A percentile compares a stretch with the other conserved stretches of the same genome.
Conservation (phyloP, 148 eudicot genomes). For the Rhododendron molle region DNA sequence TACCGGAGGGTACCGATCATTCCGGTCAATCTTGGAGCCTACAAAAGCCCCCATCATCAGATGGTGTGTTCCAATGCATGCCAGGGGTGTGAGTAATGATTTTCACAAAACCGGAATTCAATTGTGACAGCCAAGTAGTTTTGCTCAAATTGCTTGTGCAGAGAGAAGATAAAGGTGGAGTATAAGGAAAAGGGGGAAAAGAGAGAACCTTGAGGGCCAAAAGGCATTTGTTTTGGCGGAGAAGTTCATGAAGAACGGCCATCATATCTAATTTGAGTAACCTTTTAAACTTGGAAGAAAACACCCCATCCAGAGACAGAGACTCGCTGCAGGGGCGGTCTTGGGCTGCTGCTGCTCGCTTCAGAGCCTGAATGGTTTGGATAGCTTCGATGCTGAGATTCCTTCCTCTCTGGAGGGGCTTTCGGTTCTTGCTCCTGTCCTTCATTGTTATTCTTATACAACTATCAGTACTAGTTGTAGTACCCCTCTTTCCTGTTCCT, state of each 20-base stretch:
- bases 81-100: not conserved
- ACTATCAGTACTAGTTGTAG: not conserved
- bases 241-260: constrained; percentile 63
- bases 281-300: constrained; percentile 34
- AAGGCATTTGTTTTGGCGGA: constrained; percentile 45
- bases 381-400: constrained; percentile 63
- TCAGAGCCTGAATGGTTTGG: constrained; percentile 52
- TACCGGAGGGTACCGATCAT: not conserved
- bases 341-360: constrained; percentile 34
- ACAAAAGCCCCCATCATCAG: not conserved
- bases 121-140: not conserved
- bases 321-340: not conserved
- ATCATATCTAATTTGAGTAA: constrained; percentile 58
- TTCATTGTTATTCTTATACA: constrained; percentile 31
- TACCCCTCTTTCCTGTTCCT: not conserved
- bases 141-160: not conserved
- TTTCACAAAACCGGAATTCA: not conserved
- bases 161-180: not conserved
- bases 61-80: not conserved
- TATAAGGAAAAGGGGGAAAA: not conserved
- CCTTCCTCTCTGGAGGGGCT: constrained; percentile 61
- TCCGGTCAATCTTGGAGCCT: not conserved
- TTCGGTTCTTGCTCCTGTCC: constrained; percentile 71
- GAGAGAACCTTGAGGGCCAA: constrained; percentile 45
- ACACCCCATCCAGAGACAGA: constrained; percentile 24